phyloP scores from a whole-genome alignment of 2,329 filamentous ascomycete species.

The Cladosporium austrohemisphaericum region DNA sequence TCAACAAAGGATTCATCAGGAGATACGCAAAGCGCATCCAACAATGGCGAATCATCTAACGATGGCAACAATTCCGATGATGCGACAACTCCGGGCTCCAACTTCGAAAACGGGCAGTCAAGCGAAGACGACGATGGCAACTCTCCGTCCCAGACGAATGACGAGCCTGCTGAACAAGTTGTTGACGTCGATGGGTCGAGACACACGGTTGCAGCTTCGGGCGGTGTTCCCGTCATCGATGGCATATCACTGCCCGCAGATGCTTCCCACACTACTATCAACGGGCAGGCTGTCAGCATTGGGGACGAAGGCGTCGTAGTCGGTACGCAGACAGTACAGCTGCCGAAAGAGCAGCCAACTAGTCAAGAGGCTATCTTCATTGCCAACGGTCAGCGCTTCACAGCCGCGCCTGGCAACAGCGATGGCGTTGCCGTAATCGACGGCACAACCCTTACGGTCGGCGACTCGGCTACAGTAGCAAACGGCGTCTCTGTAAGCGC shows the following conservation, averaged over 20 bases:
- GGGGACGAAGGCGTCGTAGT: background rate
- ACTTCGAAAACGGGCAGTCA: too few relatives aligned
- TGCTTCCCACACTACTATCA: background rate
- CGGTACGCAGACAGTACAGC: constrained; percentile 1
- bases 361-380: background rate
- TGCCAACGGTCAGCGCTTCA: background rate
- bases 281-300: background rate
- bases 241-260: constrained; percentile 1
- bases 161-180: background rate
- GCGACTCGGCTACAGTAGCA: background rate
- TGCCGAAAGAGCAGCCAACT: background rate
- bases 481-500: constrained; percentile 1
- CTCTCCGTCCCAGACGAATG: background rate
- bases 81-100: too few relatives aligned
- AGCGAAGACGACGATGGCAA: too few relatives aligned
- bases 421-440: background rate
- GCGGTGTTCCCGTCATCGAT: constrained; percentile 39
- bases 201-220: constrained; percentile 43
- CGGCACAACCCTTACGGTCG: constrained; percentile 3
- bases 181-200: background rate
- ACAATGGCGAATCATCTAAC: too few relatives aligned
- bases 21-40: too few relatives aligned
- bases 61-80: too few relatives aligned
- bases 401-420: background rate
- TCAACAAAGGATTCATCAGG: too few relatives aligned